Percentiles rank a stretch among this genome's conserved stretches.
phyloP scores from a whole-genome alignment of 2,329 filamentous ascomycete species.

The Colletotrichum lini region DNA sequence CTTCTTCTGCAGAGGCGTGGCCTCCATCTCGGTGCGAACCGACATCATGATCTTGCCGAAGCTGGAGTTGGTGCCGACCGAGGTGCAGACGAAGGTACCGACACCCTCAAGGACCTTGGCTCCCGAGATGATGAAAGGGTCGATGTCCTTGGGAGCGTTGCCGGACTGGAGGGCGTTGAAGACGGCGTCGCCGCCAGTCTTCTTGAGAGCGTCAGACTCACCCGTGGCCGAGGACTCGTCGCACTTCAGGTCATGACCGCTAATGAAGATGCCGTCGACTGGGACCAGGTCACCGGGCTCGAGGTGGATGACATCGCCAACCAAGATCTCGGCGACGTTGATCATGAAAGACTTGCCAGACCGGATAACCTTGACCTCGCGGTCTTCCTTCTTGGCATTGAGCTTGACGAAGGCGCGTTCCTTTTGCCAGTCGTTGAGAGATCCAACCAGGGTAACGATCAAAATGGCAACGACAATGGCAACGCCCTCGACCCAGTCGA shows the following conservation, averaged over 20 bases:
- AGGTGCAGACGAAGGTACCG: conserved; percentile 69
- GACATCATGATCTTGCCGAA: conserved; percentile 71
- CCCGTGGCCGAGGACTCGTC: conserved; percentile 83
- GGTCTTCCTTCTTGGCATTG: conserved; percentile 74
- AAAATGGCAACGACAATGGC: conserved; percentile 76
- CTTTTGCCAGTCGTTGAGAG: conserved; percentile 78
- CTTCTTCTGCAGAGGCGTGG: conserved; percentile 70
- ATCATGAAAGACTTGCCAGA: conserved; percentile 76
- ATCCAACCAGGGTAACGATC: conserved; percentile 75
- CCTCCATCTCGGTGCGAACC: conserved; percentile 64
- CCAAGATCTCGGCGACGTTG: conserved; percentile 76
- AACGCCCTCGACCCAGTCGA: conserved; percentile 78
- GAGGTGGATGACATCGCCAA: conserved; percentile 78
- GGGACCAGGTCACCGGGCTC: conserved; percentile 80
- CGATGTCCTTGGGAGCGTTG: conserved; percentile 64
- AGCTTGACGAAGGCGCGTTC: conserved; percentile 76
- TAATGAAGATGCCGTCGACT: conserved; percentile 79
- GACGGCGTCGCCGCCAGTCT: conserved; percentile 72
- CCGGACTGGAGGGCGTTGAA: conserved; percentile 67
- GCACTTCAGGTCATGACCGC: conserved; percentile 68
- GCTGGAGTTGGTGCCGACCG: conserved; percentile 68
- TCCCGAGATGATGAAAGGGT: conserved; percentile 76
- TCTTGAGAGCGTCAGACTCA: conserved; percentile 80
- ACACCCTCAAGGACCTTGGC: conserved; percentile 68
- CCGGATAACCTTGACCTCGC: conserved; percentile 76